Base-by-base conservation (phyloP, 257 asterid species). In the Solanum medicagineum region DNA sequence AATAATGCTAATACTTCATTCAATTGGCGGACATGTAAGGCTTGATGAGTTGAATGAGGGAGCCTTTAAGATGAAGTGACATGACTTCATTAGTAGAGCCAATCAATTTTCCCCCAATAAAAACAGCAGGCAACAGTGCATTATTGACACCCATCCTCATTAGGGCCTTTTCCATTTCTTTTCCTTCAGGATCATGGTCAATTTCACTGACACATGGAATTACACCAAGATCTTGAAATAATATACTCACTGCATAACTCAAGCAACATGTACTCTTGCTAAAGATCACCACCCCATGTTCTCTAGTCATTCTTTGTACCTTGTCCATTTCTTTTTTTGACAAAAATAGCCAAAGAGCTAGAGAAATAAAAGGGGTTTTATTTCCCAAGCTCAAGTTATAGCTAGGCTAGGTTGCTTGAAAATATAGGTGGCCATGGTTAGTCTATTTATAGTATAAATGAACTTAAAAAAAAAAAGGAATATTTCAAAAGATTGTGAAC, bases 11-110 rank as follows among this genome's bases (percentile, higher is more conserved):
- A 36, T 36, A 36, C 6, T 36, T 36, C 42, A 36, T 36, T 36
- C 42, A 36, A 36, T 36, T 36, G 42, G 40, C 12, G 22, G 55
- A 53, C 57, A 81, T 22, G 16, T 88, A 89, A 0, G 93, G 94
- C 85, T 87, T 83, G 86, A 94, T 90, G 40, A 89, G 85, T 15
- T 89, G 91, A 44, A 87, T 57, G 84, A 94, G 93, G 7, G 93
- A 86, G 55, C 98, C 97, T 81, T 95, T 92, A 55, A 94, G 90
- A 89, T 93, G 98, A 85, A 91, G 97, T 3, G 98, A 93, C 98
- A 94, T 94, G 54, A 94, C 94, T 92, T 94, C 97, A 56, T 92
- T 92, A 87, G 97, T 94, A 53, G 97, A 94, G 0, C 97, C 97
- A 45, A 94, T 85, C 16, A 94, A 91, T 85, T 88, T 56, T 3